Evolutionary conservation across 805 yeast species (phyloP).

Genomic region (Candida orba): DNA sequence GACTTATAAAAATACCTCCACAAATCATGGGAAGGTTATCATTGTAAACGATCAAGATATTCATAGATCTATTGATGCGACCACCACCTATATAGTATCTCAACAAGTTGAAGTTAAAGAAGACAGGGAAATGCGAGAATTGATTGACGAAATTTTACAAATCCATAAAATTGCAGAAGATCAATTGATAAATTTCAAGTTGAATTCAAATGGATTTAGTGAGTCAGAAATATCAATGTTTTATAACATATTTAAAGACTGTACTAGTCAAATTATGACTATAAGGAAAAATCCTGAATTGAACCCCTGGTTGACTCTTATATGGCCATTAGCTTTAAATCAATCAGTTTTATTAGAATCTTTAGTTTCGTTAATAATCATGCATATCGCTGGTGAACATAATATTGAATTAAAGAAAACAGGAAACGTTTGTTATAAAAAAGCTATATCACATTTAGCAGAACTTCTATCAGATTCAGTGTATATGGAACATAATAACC

Average conservation of each 20-base stretch:
- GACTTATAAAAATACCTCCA: not conserved
- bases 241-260: not conserved
- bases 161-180: not conserved
- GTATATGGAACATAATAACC: not conserved
- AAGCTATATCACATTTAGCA: not conserved
- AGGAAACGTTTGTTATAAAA: not conserved
- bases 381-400: not conserved
- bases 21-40: not conserved
- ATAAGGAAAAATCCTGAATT: not conserved
- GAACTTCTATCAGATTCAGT: not conserved
- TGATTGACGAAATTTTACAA: not conserved
- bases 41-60: not conserved
- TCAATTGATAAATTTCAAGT: not conserved
- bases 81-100: not conserved
- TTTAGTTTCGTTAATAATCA: not conserved
- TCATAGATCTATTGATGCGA: not conserved
- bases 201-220: not conserved
- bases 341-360: not conserved
- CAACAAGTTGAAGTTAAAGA: not conserved
- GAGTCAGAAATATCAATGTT: not conserved
- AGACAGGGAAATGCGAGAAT: not conserved
- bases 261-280: not conserved
- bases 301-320: not conserved
- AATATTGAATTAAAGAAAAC: not conserved
- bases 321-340: not conserved